Conservation (phyloP, 179 eudicot genomes). For the Spergularia azorica region DNA sequence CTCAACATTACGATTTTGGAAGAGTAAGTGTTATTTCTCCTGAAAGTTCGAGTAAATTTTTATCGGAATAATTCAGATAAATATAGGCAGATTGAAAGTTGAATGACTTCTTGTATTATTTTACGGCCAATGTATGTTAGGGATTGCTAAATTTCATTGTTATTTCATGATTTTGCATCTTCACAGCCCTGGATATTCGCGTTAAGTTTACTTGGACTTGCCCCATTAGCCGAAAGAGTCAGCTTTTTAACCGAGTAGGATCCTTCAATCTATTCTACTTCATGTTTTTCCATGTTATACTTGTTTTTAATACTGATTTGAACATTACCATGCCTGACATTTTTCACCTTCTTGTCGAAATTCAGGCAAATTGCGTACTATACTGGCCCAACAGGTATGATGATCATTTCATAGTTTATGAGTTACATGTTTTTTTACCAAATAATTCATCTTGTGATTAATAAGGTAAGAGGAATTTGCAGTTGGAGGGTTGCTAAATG, state of each 20-base stretch:
- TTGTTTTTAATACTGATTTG: background rate
- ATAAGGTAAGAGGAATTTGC: constrained; percentile 22
- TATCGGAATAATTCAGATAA: background rate
- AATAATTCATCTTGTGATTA: constrained; percentile 3
- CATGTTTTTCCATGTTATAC: background rate
- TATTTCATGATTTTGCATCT: constrained; percentile 14
- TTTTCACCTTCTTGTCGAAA: constrained; percentile 18
- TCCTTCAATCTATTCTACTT: constrained; percentile 4
- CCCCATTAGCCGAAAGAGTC: constrained; percentile 70
- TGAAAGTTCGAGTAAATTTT: background rate
- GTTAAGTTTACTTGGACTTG: constrained; percentile 62
- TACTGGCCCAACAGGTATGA: constrained; percentile 77
- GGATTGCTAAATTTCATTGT: background rate
- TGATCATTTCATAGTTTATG: background rate
- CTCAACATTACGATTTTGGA: constrained; percentile 47
- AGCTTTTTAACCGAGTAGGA: constrained; percentile 80
- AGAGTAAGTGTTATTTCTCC: constrained; percentile 40
- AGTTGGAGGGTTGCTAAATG: constrained; percentile 86
- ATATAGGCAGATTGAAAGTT: background rate
- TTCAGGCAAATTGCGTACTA: constrained; percentile 69
- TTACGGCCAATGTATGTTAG: background rate
- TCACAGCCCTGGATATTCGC: constrained; percentile 67
- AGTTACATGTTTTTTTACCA: background rate
- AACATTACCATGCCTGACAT: background rate
- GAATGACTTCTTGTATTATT: background rate